Evolutionary conservation across 768 basidiomycete species (phyloP), one percentile per base, ranked within the genome.

Genomic region (Trametopsis cervina): DNA sequence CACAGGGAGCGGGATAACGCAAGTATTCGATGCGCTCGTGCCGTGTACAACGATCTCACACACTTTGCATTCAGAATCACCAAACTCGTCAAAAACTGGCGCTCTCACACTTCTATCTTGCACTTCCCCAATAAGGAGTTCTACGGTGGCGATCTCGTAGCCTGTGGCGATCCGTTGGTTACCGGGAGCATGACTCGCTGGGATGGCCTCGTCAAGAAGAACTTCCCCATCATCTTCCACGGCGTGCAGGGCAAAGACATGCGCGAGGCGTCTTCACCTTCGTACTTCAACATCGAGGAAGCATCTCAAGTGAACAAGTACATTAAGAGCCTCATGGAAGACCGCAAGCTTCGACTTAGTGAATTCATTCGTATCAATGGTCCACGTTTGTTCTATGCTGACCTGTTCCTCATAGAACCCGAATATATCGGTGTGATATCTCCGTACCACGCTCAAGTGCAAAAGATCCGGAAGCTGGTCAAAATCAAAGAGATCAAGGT

Each of bases 1-100:
- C 1, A 39, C 25, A 1, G 53, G 56, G 3, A 52, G 37, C 1
- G 68, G 64, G 1, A 49, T 57, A 4, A 66, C 67, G 71, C 71
- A 43, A 49, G 66, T 20, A 3, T 29, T 4, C 7, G 2, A n/a
- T 33, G 42, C 12, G n/a, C n/a, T n/a, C n/a, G n/a, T n/a, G n/a
- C n/a, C n/a, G n/a, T n/a, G n/a, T n/a, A n/a, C n/a, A n/a, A n/a
- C n/a, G n/a, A n/a, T n/a, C n/a, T n/a, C n/a, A n/a, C n/a, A n/a
- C n/a, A n/a, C n/a, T n/a, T 24, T 33, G 1, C n/a, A 12, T 12
- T 7, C 44, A 81, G 79, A 4, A 70, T 79, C 53, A 75, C 77
- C n/a, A 79, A 80, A 57, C 66, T 83, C 9, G 56, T 77, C 29
- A 77, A 77, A 60, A 79, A 81, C 60, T 81, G 75, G 66, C 58